A percentile compares a stretch with the other conserved stretches of the same genome.
Conservation (phyloP, 305 asterid genomes). For the Ilex paraguariensis region DNA sequence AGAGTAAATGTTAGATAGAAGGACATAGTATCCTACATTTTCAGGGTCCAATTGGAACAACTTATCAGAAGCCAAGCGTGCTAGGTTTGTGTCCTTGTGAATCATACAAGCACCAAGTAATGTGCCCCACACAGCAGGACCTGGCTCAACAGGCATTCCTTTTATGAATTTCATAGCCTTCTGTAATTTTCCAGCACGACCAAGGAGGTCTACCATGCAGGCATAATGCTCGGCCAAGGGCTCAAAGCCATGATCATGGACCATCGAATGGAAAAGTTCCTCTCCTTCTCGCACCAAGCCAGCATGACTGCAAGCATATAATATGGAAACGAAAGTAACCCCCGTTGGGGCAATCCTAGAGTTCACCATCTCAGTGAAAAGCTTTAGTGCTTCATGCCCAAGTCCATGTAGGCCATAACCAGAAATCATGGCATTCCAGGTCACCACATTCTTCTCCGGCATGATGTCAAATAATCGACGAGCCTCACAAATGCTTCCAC, state of each 20-base stretch:
- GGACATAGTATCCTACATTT: constrained; percentile 65
- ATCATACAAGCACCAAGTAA: constrained; percentile 77
- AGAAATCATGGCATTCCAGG: constrained; percentile 83
- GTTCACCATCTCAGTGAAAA: constrained; percentile 48
- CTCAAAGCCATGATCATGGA: constrained; percentile 42
- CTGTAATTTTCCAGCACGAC: constrained; percentile 66
- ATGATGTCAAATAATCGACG: constrained; percentile 41
- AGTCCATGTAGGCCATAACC: constrained; percentile 80
- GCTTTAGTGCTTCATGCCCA: constrained; percentile 51
- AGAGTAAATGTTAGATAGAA: constrained; percentile 71
- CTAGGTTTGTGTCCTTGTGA: constrained; percentile 60
- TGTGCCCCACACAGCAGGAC: constrained; percentile 86
- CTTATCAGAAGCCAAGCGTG: constrained; percentile 57
- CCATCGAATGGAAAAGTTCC: constrained; percentile 50
- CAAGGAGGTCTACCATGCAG: constrained; percentile 82
- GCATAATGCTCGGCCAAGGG: constrained; percentile 74
- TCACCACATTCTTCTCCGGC: constrained; percentile 58
- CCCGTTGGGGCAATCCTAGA: constrained; percentile 45
- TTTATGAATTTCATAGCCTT: constrained; percentile 55
- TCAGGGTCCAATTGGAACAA: constrained; percentile 64
- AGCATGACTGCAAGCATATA: constrained; percentile 84
- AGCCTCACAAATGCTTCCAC: constrained; percentile 71
- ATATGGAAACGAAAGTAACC: constrained; percentile 55
- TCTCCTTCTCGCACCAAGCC: constrained; percentile 81
- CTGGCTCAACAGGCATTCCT: constrained; percentile 55